phyloP scores from a whole-genome alignment of 495 filamentous ascomycete genomes.

The Penicillium chermesinum region DNA sequence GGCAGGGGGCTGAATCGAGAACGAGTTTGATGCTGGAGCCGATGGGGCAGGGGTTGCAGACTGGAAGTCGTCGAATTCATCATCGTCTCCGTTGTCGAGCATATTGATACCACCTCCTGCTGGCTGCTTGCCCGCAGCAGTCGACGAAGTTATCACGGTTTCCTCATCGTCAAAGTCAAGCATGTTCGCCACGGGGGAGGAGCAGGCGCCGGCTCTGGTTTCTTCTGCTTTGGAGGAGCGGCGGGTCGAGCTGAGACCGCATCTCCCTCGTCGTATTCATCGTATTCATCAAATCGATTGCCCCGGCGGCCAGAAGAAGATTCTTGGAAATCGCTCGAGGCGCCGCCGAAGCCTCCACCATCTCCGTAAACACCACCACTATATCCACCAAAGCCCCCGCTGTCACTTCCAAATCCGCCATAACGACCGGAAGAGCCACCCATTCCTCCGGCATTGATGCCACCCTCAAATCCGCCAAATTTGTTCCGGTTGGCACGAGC shows the following conservation, averaged over 20 bases:
- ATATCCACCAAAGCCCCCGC: conserved; percentile 71
- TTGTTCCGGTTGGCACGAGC: conserved; percentile 84
- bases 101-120: conserved; percentile 51
- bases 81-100: conserved; percentile 55
- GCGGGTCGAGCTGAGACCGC: conserved; percentile 41
- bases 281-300: conserved; percentile 93
- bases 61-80: conserved; percentile 98
- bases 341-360: conserved; percentile 25
- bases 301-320: conserved; percentile 43
- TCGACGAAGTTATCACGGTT: conserved; percentile 36
- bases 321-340: conserved; percentile 55
- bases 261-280: conserved; percentile 85
- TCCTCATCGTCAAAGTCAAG: conserved; percentile 82
- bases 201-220: conserved; percentile 54
- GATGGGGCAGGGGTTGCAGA: conserved; percentile 65
- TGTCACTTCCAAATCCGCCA: conserved; percentile 83
- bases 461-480: conserved; percentile 89
- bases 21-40: conserved; percentile 38
- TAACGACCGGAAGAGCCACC: conserved; percentile 58
- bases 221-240: conserved; percentile 54
- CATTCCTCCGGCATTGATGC: conserved; percentile 52
- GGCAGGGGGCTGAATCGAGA: conserved; percentile 46
- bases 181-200: conserved; percentile 53
- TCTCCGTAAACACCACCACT: conserved; percentile 88
- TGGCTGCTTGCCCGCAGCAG: conserved; percentile 44